Conservation (phyloP, 2,329 filamentous ascomycete genomes). For the Aspergillus aculeatus region DNA sequence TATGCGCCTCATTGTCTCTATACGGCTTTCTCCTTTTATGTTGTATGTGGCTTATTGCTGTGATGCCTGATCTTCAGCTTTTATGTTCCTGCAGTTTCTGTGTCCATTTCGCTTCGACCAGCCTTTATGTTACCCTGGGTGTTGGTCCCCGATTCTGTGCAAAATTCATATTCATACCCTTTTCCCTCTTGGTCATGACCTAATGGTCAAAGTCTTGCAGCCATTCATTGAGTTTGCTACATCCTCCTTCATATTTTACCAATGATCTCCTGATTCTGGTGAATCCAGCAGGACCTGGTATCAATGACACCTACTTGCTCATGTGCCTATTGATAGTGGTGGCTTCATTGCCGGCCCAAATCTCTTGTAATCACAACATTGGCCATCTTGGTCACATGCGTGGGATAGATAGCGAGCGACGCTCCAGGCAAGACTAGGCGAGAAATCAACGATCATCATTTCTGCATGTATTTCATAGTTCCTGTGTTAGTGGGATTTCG, state of each 20-base stretch:
- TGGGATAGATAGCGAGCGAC: background rate
- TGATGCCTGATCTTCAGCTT: conserved; percentile 9
- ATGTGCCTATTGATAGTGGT: background rate
- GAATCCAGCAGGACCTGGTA: background rate
- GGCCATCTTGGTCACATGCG: background rate
- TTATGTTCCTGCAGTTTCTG: conserved; percentile 7
- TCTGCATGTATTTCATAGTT: background rate
- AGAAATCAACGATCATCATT: background rate
- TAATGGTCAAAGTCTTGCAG: conserved; percentile 17
- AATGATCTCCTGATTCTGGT: background rate
- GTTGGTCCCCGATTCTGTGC: conserved; percentile 24
- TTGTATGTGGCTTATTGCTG: conserved; percentile 25
- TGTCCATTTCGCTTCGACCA: conserved; percentile 11
- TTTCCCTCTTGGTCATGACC: conserved; percentile 12
- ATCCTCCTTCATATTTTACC: conserved; percentile 1
- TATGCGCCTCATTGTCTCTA: conserved; percentile 15
- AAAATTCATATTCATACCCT: conserved; percentile 18
- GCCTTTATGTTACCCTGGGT: conserved; percentile 24
- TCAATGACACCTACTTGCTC: background rate
- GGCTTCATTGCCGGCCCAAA: background rate
- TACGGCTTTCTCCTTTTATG: conserved; percentile 15
- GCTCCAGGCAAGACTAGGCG: background rate
- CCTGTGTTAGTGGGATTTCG: background rate
- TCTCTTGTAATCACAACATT: background rate
- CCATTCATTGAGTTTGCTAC: conserved; percentile 6